Evolutionary conservation across 164 flowering plant genomes (phyloP).

Genomic region (Berberis thunbergii): DNA sequence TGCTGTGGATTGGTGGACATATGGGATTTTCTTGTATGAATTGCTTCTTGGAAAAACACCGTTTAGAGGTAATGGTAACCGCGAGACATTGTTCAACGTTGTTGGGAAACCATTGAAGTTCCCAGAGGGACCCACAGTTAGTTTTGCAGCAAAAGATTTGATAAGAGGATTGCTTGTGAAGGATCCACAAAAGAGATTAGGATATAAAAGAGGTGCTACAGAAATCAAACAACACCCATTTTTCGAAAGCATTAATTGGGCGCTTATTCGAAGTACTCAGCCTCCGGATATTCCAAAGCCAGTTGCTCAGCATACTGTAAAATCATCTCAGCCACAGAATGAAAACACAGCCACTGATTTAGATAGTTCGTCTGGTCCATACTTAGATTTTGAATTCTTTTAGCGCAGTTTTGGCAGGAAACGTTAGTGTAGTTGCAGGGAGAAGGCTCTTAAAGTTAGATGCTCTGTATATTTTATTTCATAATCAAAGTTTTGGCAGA

Average conservation of each 20-base stretch:
- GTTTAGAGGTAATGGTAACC: slow-evolving; percentile 63
- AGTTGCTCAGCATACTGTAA: slow-evolving; percentile 27
- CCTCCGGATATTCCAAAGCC: slow-evolving; percentile 79
- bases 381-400: slow-evolving; percentile 80
- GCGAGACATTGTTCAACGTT: slow-evolving; percentile 76
- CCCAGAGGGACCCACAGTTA: slow-evolving; percentile 50
- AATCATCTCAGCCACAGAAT: slow-evolving; percentile 22
- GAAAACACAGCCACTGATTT: slow-evolving; percentile 41
- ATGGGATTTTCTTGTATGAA: slow-evolving; percentile 70
- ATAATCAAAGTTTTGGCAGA: slow-evolving; percentile 4
- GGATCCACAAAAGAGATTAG: slow-evolving; percentile 65
- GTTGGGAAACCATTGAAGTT: slow-evolving; percentile 62
- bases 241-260: slow-evolving; percentile 64
- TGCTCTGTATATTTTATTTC: slow-evolving; percentile 18
- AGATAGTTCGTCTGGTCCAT: slow-evolving; percentile 52
- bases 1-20: slow-evolving; percentile 95
- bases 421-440: neutral
- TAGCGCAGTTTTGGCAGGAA: slow-evolving; percentile 20
- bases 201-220: slow-evolving; percentile 72
- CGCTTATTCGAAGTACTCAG: slow-evolving; percentile 59
- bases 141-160: slow-evolving; percentile 65
- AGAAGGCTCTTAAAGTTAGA: neutral
- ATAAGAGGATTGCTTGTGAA: slow-evolving; percentile 61
- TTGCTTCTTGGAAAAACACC: slow-evolving; percentile 68
- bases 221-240: slow-evolving; percentile 80